phyloP scores from a whole-genome alignment of 2,329 filamentous ascomycete genomes.

The Eutypa lata region DNA sequence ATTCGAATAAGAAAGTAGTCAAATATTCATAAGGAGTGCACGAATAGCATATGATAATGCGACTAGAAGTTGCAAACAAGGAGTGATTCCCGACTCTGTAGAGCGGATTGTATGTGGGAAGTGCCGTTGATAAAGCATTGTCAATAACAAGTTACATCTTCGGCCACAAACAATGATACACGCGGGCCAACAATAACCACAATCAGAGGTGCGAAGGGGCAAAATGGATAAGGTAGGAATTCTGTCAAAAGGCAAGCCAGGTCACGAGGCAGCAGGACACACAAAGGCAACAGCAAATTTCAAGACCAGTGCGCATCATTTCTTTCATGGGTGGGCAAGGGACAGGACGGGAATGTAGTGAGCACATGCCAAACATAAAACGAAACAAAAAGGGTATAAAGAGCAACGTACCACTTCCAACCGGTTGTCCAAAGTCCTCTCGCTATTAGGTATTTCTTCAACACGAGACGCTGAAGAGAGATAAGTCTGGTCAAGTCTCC shows the following conservation, averaged over 20 bases:
- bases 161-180: slow-evolving; percentile 13
- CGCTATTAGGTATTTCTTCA: too few species aligned
- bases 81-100: neutral
- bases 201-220: neutral
- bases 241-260: neutral
- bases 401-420: neutral
- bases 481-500: too few species aligned
- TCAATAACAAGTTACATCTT: slow-evolving; percentile 6
- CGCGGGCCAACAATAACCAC: slow-evolving; percentile 12
- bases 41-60: neutral
- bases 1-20: neutral
- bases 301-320: neutral
- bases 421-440: neutral
- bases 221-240: slow-evolving; percentile 6
- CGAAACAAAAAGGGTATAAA: neutral
- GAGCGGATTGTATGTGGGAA: neutral
- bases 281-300: neutral
- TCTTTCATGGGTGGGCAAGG: neutral
- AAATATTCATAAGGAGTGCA: neutral
- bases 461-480: too few species aligned
- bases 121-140: neutral
- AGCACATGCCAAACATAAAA: neutral
- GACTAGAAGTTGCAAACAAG: neutral
- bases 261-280: neutral
- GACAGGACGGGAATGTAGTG: neutral